These are phyloP conservation scores for Harrya chromipes DNA, from an alignment of 768 basidiomycete species.

Conservation along the genomic window DNA sequence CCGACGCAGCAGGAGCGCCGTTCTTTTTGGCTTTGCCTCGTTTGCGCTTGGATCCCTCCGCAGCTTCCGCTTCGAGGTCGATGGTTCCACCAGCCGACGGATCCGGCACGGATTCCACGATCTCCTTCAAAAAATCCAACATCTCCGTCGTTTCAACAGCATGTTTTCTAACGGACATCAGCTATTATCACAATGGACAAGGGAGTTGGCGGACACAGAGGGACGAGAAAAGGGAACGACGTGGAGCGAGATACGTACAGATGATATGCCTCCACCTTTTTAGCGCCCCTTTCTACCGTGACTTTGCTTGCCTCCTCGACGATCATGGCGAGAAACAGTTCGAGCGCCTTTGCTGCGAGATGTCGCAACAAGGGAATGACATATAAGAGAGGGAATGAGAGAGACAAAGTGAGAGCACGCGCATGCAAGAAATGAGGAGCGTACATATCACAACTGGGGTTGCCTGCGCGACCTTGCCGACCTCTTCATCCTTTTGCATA, in stretches of 20 bases:
- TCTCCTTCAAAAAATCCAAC: conserved; percentile 93
- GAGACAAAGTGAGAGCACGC: neutral
- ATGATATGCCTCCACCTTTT: conserved; percentile 91
- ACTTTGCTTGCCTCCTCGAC: conserved; percentile 82
- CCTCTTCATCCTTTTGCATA: conserved; percentile 99
- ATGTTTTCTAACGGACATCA: conserved; percentile 63
- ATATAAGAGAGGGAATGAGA: too few species aligned
- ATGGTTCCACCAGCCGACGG: conserved; percentile 82
- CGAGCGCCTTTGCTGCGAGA: conserved; percentile 87
- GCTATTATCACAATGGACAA: neutral
- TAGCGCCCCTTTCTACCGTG: conserved; percentile 71
- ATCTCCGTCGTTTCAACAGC: conserved; percentile 84
- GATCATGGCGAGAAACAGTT: conserved; percentile 84
- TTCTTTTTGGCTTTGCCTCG: conserved; percentile 52
- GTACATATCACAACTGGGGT: conserved; percentile 95
- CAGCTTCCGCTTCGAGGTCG: conserved; percentile 60
- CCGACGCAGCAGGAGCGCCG: conserved; percentile 33
- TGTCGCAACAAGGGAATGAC: too few species aligned
- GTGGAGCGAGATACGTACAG: conserved; percentile 55
- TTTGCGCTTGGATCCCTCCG: conserved; percentile 56
- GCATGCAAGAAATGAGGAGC: conserved; percentile 33
- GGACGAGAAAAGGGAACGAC: neutral
- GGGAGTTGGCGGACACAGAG: too few species aligned
- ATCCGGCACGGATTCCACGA: conserved; percentile 83
- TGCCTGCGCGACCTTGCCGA: conserved; percentile 95